phyloP scores from a whole-genome alignment of 108 stramenopile genomes.

The Chaetoceros tenuissimus region DNA sequence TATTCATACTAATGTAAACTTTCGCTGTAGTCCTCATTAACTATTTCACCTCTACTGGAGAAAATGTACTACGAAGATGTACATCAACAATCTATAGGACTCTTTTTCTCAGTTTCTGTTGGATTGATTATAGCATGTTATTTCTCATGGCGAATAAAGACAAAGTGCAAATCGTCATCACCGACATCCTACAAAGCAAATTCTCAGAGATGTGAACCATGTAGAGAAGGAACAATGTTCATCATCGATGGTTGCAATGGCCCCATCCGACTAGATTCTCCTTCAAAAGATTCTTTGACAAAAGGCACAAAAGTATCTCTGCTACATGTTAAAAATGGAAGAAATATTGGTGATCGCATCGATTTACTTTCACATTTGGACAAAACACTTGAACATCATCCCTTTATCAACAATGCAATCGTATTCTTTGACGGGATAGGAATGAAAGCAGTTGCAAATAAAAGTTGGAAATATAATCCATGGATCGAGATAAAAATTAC shows the following conservation, averaged over 20 bases:
- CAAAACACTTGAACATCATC: neutral
- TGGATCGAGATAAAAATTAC: conserved; percentile 12
- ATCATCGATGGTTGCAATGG: conserved; percentile 33
- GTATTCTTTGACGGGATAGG: conserved; percentile 20
- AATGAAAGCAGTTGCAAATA: neutral
- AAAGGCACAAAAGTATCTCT: conserved; percentile 9
- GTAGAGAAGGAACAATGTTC: too few species aligned
- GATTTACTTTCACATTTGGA: conserved; percentile 1
- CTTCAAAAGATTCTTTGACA: neutral
- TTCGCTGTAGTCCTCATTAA: too few species aligned
- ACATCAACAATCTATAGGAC: too few species aligned
- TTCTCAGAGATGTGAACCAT: too few species aligned
- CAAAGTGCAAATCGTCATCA: too few species aligned
- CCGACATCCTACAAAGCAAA: too few species aligned
- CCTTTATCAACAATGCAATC: neutral
- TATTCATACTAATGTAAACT: too few species aligned
- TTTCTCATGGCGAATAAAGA: too few species aligned
- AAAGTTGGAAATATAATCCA: conserved; percentile 1
- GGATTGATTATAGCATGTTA: too few species aligned
- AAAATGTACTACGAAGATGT: too few species aligned
- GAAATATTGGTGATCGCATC: conserved; percentile 11
- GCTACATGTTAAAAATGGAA: conserved; percentile 11
- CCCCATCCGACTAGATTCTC: conserved; percentile 18
- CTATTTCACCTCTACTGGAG: too few species aligned
- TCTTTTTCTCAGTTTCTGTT: too few species aligned